phyloP scores from a whole-genome alignment of 805 yeast genomes.

The Yamadazyma phyllophila region DNA sequence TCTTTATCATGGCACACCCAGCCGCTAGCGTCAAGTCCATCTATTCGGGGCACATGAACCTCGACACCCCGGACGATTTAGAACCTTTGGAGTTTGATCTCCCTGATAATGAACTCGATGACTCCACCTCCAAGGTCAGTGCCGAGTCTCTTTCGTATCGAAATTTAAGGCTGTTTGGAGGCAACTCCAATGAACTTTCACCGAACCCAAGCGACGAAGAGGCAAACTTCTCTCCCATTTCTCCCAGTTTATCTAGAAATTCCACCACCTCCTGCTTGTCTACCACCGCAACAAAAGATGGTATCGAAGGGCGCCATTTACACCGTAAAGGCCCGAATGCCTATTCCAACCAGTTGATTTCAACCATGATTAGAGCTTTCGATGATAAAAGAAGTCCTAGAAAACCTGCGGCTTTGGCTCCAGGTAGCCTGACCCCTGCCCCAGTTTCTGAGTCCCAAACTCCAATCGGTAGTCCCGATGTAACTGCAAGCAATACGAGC shows the following conservation, averaged over 20 bases:
- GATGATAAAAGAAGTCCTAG: conserved; percentile 4
- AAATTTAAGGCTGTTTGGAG: conserved; percentile 16
- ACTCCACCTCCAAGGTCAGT: conserved; percentile 10
- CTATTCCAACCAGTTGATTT: conserved; percentile 31
- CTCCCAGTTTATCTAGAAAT: conserved; percentile 60
- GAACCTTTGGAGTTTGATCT: conserved; percentile 17
- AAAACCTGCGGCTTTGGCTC: not conserved
- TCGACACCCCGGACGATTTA: conserved; percentile 24
- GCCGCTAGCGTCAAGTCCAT: conserved; percentile 41
- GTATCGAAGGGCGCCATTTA: conserved; percentile 61
- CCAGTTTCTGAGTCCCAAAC: conserved; percentile 1
- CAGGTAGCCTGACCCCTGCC: conserved; percentile 2
- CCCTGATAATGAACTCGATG: conserved; percentile 8
- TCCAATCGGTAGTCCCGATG: not conserved
- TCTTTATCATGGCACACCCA: conserved; percentile 36
- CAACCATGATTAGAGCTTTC: conserved; percentile 12
- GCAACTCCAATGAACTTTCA: not conserved
- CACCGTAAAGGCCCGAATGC: conserved; percentile 44
- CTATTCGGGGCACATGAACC: conserved; percentile 32
- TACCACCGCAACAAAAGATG: conserved; percentile 73
- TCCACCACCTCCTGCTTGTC: conserved; percentile 68
- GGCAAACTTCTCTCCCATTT: conserved; percentile 14
- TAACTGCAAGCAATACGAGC: conserved; percentile 10
- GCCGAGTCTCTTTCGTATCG: conserved; percentile 18
- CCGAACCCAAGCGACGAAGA: conserved; percentile 4